Conservation (phyloP, 73 alveolate genomes). For the Uronychia binucleata region DNA sequence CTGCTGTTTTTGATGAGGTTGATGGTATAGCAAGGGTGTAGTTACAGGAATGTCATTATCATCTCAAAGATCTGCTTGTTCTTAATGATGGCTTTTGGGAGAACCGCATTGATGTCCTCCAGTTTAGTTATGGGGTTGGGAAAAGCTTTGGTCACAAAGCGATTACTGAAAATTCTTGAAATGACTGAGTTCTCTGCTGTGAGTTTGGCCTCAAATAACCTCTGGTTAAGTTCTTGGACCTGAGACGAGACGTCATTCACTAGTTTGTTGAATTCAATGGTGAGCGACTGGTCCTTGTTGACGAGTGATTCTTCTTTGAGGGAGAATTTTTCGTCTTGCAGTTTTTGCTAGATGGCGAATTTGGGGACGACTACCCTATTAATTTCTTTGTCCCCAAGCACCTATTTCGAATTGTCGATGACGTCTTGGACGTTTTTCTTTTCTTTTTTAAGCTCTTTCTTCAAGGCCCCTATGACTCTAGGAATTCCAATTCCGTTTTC, state of each 20-base stretch:
- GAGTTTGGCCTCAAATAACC: slow-evolving; percentile 10
- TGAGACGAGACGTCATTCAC: slow-evolving; percentile 18
- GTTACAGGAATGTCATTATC: slow-evolving; percentile 52
- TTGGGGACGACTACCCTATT: not conserved
- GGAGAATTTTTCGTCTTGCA: slow-evolving; percentile 21
- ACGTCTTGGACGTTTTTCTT: not conserved
- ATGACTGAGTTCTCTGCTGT: slow-evolving; percentile 31
- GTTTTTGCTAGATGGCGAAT: slow-evolving; percentile 23
- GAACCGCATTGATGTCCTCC: slow-evolving; percentile 35
- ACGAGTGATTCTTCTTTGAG: slow-evolving; percentile 32
- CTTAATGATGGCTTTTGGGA: slow-evolving; percentile 63
- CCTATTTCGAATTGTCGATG: not conserved
- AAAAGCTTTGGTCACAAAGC: not conserved
- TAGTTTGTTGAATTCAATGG: slow-evolving; percentile 27
- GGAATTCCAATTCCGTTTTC: not conserved
- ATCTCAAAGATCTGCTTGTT: slow-evolving; percentile 62
- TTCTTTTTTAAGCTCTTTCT: not conserved
- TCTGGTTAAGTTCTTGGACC: not conserved
- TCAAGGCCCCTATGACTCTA: not conserved
- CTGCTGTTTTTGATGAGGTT: slow-evolving; percentile 36
- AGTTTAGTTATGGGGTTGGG: slow-evolving; percentile 7
- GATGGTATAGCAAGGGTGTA: slow-evolving; percentile 72
- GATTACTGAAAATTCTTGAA: slow-evolving; percentile 47
- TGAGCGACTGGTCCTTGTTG: slow-evolving; percentile 13
- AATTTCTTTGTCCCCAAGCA: not conserved